Percentiles rank a stretch among this genome's conserved stretches.
These are phyloP conservation scores for Kockiozyma suomiensis DNA, from an alignment of 805 yeast species.

Conservation along the genomic window DNA sequence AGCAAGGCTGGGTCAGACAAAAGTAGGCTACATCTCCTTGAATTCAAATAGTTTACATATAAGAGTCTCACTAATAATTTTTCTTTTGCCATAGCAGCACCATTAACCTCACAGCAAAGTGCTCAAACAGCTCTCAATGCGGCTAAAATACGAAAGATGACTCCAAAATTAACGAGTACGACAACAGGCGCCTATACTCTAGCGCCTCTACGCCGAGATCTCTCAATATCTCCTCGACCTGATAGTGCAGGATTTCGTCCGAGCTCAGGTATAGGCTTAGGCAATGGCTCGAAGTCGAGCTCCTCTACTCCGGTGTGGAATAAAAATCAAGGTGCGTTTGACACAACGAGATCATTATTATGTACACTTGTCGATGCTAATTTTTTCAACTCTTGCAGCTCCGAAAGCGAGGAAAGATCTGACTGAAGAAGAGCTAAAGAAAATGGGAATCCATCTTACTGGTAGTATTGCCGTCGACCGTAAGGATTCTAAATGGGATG, in stretches of 20 bases:
- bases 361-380: no score
- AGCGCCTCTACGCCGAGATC: slow-evolving; percentile 32
- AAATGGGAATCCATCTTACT: slow-evolving; percentile 43
- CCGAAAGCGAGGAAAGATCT: slow-evolving; percentile 22
- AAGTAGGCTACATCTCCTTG: slow-evolving; percentile 1
- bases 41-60: background rate
- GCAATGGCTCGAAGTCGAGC: slow-evolving; percentile 5
- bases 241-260: slow-evolving; percentile 22
- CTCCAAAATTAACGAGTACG: slow-evolving; percentile 20
- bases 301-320: slow-evolving; percentile 23
- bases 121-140: slow-evolving; percentile 3
- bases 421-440: slow-evolving; percentile 43
- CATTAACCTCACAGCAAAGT: slow-evolving; percentile 12
- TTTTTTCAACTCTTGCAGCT: background rate
- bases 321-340: slow-evolving; percentile 21
- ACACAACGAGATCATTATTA: background rate
- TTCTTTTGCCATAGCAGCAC: slow-evolving; percentile 6
- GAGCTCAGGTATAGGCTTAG: slow-evolving; percentile 3
- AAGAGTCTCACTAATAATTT: background rate
- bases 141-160: slow-evolving; percentile 20
- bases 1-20: slow-evolving; percentile 22
- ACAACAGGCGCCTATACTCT: slow-evolving; percentile 24
- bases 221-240: slow-evolving; percentile 31
- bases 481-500: slow-evolving; percentile 44
- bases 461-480: slow-evolving; percentile 39